Evolutionary conservation across 2,329 filamentous ascomycete genomes (phyloP).

Genomic region (Epicoccum sorghinum): DNA sequence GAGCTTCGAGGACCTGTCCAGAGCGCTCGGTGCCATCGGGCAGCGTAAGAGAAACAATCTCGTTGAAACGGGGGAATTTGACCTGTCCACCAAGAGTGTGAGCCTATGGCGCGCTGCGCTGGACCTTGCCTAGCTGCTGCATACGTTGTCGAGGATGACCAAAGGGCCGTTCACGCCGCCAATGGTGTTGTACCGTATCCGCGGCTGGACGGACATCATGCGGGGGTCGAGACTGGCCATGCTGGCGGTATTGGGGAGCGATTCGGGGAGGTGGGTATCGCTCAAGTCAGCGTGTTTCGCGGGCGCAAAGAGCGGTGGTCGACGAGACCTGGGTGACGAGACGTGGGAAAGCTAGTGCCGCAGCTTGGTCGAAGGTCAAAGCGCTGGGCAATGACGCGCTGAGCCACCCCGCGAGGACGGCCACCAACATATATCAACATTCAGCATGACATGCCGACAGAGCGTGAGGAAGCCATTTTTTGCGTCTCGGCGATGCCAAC

Average conservation of each 20-base stretch:
- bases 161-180: constrained; percentile 97
- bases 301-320: constrained; percentile 25
- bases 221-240: constrained; percentile 54
- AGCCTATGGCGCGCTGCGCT: constrained; percentile 22
- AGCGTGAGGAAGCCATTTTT: background rate
- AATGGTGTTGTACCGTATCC: constrained; percentile 96
- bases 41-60: constrained; percentile 94
- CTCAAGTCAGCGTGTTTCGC: constrained; percentile 20
- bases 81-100: constrained; percentile 63
- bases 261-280: constrained; percentile 22
- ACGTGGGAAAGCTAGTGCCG: constrained; percentile 29
- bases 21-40: constrained; percentile 93
- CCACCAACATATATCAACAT: background rate
- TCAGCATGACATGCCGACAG: background rate
- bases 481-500: too few species aligned
- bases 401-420: background rate
- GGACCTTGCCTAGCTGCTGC: constrained; percentile 42
- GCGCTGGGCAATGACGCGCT: constrained; percentile 9
- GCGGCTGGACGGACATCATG: constrained; percentile 67
- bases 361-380: constrained; percentile 9
- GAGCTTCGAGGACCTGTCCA: constrained; percentile 95
- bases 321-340: constrained; percentile 25
- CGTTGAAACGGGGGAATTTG: constrained; percentile 97
- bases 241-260: constrained; percentile 34
- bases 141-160: constrained; percentile 94